Evolutionary conservation across 192 early-diverging fungal genomes (phyloP), one percentile per base, ranked within the genome.

Genomic region (Lobulomyces angularis): DNA sequence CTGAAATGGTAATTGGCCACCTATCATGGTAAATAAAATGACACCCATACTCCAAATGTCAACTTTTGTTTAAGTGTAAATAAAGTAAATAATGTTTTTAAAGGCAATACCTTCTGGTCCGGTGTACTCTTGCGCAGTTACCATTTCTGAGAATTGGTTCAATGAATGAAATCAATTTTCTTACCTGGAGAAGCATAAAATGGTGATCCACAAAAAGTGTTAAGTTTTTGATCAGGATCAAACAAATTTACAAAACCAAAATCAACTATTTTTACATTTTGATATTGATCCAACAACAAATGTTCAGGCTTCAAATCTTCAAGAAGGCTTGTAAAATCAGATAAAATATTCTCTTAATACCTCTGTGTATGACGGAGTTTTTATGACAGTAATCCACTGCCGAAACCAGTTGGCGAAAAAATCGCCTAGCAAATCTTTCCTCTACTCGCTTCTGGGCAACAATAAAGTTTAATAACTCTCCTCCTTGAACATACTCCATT

Each of bases 41-140:
- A 46, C 45, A 20, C 45, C 45, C 21, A 46, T 22, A 46, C 42
- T 45, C 45, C 45, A 46, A 41, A 46, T 46, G 46, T 46, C 45
- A 28, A 46, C 45, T 49, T n/a, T n/a, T n/a, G n/a, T n/a, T n/a
- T n/a, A n/a, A n/a, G n/a, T n/a, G n/a, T n/a, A n/a, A n/a, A n/a
- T n/a, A n/a, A n/a, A n/a, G n/a, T n/a, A n/a, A n/a, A n/a, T n/a
- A n/a, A n/a, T n/a, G n/a, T n/a, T n/a, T n/a, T n/a, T n/a, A n/a
- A n/a, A n/a, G n/a, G n/a, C n/a, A n/a, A n/a, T n/a, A n/a, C n/a
- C n/a, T n/a, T 46, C 45, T 2, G 45, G 45, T 6, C 45, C 45
- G 22, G 24, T 32, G 26, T 46, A 46, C 9, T 46, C 48, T 42
- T 46, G 40, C 23, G 42, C 34, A 3, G 21, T 22, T 24, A 46